Conservation (phyloP, 495 filamentous ascomycete genomes). For the Haplographium delicatum region DNA sequence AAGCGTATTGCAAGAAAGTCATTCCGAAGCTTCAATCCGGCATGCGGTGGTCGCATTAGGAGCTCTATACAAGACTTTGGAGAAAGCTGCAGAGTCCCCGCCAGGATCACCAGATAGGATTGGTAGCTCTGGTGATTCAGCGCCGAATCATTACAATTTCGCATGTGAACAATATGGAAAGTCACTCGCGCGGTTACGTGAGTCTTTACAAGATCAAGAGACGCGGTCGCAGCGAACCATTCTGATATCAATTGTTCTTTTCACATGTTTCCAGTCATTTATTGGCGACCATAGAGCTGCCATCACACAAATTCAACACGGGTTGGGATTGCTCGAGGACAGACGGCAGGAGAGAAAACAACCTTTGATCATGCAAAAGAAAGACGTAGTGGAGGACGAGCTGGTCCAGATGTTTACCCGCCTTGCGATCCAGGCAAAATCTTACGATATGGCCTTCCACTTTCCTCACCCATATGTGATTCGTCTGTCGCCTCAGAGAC, state of each 20-base stretch:
- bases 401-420: slow-evolving; percentile 53
- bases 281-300: slow-evolving; percentile 24
- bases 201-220: slow-evolving; percentile 21
- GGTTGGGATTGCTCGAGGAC: slow-evolving; percentile 23
- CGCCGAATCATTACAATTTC: slow-evolving; percentile 27
- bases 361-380: slow-evolving; percentile 28
- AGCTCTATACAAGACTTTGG: slow-evolving; percentile 56
- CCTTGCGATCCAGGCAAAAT: slow-evolving; percentile 52
- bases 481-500: slow-evolving; percentile 34
- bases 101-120: slow-evolving; percentile 42
- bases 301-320: slow-evolving; percentile 21
- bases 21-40: slow-evolving; percentile 55
- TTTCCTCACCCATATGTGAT: slow-evolving; percentile 52
- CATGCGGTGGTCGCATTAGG: slow-evolving; percentile 63
- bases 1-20: slow-evolving; percentile 53
- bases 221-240: slow-evolving; percentile 20
- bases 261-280: slow-evolving; percentile 24
- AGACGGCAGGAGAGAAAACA: slow-evolving; percentile 22
- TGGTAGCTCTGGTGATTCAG: slow-evolving; percentile 39
- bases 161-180: slow-evolving; percentile 24
- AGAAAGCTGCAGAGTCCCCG: slow-evolving; percentile 46
- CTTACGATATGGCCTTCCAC: slow-evolving; percentile 56
- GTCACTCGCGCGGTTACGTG: slow-evolving; percentile 19
- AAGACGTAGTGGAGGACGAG: slow-evolving; percentile 49
- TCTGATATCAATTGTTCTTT: slow-evolving; percentile 25